Percentiles rank a stretch among this genome's conserved stretches.
These are phyloP conservation scores for Coniochaeta sp. DNA, from an alignment of 2,329 filamentous ascomycete species.

Conservation along the genomic window DNA sequence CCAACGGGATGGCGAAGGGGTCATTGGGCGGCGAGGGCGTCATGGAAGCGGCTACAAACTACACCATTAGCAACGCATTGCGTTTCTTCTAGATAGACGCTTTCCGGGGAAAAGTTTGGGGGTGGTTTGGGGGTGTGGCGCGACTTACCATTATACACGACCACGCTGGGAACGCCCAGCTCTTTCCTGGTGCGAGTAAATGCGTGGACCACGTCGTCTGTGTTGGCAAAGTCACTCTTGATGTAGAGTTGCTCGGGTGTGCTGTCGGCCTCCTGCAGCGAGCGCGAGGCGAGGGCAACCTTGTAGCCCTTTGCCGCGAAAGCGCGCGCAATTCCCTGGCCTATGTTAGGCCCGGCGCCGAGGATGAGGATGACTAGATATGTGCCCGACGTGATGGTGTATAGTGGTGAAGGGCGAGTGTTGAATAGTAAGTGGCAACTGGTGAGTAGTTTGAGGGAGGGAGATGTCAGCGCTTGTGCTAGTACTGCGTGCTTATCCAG, in stretches of 20 bases:
- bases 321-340: constrained; percentile 23
- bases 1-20: not conserved
- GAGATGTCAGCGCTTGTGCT: not conserved
- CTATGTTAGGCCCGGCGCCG: constrained; percentile 33
- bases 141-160: constrained; percentile 1
- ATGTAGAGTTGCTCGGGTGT: constrained; percentile 22
- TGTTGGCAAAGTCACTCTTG: constrained; percentile 25
- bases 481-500: not conserved
- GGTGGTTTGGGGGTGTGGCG: not conserved
- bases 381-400: constrained; percentile 9
- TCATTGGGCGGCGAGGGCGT: not conserved
- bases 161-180: not conserved
- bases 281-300: constrained; percentile 29
- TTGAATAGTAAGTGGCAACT: not conserved
- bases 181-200: constrained; percentile 30
- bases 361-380: constrained; percentile 28
- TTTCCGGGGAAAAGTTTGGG: not conserved
- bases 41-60: not conserved
- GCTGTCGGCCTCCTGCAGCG: constrained; percentile 18
- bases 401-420: not conserved
- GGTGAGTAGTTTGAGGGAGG: not conserved
- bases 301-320: constrained; percentile 33
- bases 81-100: not conserved
- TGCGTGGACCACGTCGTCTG: constrained; percentile 21
- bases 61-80: not conserved